Conservation (phyloP, 2,329 filamentous ascomycete genomes). For the Scorias spongiosa region DNA sequence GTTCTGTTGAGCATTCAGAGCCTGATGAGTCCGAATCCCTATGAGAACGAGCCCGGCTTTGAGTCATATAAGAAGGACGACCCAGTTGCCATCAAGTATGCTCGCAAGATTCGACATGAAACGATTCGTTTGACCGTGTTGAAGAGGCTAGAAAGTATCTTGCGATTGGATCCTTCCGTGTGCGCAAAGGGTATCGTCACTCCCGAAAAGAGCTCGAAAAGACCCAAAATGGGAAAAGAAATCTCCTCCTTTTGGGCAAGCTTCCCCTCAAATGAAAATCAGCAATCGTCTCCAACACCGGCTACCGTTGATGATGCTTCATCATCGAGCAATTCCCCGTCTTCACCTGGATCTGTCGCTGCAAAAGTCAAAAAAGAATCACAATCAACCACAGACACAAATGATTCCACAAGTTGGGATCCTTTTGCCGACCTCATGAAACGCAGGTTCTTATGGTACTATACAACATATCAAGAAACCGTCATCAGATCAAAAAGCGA, state of each 20-base stretch:
- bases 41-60: constrained; percentile 81
- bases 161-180: constrained; percentile 41
- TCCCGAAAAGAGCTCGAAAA: constrained; percentile 22
- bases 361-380: no score
- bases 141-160: constrained; percentile 64
- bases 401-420: constrained; percentile 44
- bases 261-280: no score
- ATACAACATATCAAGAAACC: constrained; percentile 64
- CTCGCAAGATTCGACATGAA: constrained; percentile 69
- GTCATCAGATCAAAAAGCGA: constrained; percentile 50
- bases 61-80: constrained; percentile 48
- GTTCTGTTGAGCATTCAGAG: constrained; percentile 93
- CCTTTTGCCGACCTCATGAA: constrained; percentile 87
- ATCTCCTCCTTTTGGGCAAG: background rate
- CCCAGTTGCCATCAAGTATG: constrained; percentile 13
- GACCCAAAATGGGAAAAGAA: background rate
- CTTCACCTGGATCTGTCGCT: no score
- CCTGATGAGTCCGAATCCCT: constrained; percentile 83
- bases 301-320: no score
- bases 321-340: background rate
- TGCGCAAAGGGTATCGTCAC: background rate
- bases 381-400: no score
- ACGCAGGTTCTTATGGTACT: constrained; percentile 89
- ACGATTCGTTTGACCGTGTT: constrained; percentile 75
- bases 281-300: no score